Evolutionary conservation across 2,329 filamentous ascomycete genomes (phyloP).

Genomic region (Aspergillus sergii): DNA sequence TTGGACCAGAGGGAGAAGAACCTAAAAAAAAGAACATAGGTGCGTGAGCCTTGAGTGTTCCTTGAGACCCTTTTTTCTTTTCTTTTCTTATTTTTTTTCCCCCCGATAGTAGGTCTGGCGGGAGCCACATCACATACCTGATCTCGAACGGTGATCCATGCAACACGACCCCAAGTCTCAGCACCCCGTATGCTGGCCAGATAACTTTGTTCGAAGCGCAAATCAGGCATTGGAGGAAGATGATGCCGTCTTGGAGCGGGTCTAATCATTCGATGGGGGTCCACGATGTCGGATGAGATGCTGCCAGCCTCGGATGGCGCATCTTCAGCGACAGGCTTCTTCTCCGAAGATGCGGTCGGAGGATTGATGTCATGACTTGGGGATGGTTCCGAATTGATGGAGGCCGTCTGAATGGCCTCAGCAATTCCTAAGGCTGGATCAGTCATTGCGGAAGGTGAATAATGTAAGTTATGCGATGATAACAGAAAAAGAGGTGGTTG

Average conservation of each 20-base stretch:
- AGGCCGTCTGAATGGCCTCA: conserved; percentile 77
- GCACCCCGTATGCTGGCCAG: conserved; percentile 82
- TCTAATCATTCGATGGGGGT: conserved; percentile 38
- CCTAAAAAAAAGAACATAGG: conserved; percentile 48
- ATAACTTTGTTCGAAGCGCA: conserved; percentile 98
- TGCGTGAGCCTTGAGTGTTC: background rate
- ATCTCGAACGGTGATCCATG: conserved; percentile 83
- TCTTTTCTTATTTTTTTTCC: background rate
- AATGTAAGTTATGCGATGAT: background rate
- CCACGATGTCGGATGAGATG: conserved; percentile 52
- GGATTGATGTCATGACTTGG: conserved; percentile 77
- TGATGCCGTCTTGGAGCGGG: conserved; percentile 40
- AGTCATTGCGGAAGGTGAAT: conserved; percentile 50
- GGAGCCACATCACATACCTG: conserved; percentile 62
- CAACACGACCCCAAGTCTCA: conserved; percentile 76
- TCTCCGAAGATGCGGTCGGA: conserved; percentile 70
- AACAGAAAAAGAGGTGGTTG: background rate
- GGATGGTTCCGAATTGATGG: conserved; percentile 73
- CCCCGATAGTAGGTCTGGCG: background rate
- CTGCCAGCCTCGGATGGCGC: conserved; percentile 44
- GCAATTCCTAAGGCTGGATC: conserved; percentile 69
- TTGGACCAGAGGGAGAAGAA: conserved; percentile 84
- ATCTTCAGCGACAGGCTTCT: conserved; percentile 62
- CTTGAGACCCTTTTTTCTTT: background rate
- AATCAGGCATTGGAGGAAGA: conserved; percentile 76